Evolutionary conservation across 805 yeast species (phyloP).

Genomic region (Hanseniaspora nectarophila): DNA sequence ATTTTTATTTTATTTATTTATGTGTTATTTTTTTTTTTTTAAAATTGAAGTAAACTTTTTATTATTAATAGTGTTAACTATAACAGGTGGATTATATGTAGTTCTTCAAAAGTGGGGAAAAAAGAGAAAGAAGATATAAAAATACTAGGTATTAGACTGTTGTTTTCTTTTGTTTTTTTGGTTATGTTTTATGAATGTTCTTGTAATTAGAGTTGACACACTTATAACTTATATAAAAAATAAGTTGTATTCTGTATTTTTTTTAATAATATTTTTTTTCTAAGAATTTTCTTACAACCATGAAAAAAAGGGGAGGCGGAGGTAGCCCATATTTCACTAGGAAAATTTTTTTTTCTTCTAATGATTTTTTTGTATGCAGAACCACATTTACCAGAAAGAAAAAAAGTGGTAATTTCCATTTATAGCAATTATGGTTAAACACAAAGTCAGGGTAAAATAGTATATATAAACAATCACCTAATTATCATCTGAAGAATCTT

Average conservation of each 20-base stretch:
- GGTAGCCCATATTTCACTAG: neutral
- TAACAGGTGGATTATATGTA: too few relatives aligned
- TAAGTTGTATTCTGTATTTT: neutral
- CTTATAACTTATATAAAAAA: too few relatives aligned
- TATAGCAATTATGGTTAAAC: too few relatives aligned
- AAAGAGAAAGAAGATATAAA: neutral
- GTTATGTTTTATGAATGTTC: neutral
- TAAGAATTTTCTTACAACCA: neutral
- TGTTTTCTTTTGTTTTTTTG: neutral
- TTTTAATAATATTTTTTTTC: neutral
- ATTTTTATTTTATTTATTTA: neutral
- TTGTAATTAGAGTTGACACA: too few relatives aligned
- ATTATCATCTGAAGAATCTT: slow-evolving; percentile 5
- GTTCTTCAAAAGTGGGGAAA: too few relatives aligned
- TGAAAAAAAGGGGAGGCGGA: neutral
- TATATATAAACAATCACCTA: neutral
- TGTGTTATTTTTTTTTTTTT: neutral
- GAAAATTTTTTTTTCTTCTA: neutral
- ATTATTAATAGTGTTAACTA: neutral
- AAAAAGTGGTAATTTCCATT: too few relatives aligned
- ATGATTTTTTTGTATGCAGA: too few relatives aligned
- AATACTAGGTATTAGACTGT: neutral
- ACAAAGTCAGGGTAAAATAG: neutral
- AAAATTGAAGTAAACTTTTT: neutral
- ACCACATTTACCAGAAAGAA: too few relatives aligned